Conservation (phyloP, 2,329 filamentous ascomycete species). For the Aspergillus fumigatiaffinis region DNA sequence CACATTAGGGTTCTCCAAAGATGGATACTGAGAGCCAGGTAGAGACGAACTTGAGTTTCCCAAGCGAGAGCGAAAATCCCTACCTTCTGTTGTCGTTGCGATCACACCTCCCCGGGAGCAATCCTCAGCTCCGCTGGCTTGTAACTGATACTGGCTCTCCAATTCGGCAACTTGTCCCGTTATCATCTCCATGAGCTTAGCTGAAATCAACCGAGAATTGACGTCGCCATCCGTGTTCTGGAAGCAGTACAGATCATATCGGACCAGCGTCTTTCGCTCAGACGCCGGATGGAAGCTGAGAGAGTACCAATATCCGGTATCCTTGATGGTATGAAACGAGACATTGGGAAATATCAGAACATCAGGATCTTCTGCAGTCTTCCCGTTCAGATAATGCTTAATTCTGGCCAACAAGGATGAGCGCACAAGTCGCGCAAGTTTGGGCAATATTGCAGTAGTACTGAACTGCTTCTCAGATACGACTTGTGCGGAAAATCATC, state of each 20-base stretch:
- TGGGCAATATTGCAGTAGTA: neutral
- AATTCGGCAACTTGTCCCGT: slow-evolving; percentile 3
- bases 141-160: slow-evolving; percentile 14
- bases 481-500: neutral
- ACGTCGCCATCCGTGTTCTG: neutral
- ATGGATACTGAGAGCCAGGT: neutral
- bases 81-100: neutral
- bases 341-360: slow-evolving; percentile 21
- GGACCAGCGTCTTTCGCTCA: slow-evolving; percentile 22
- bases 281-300: slow-evolving; percentile 26
- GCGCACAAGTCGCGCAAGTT: neutral
- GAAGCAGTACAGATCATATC: slow-evolving; percentile 27
- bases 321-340: slow-evolving; percentile 18
- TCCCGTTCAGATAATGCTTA: neutral
- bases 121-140: slow-evolving; percentile 2
- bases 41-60: neutral
- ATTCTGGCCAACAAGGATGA: neutral
- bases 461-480: slow-evolving; percentile 6
- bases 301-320: slow-evolving; percentile 17
- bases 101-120: neutral
- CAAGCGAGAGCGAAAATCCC: too few species aligned
- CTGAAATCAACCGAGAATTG: neutral
- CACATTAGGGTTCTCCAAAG: neutral
- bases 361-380: neutral
- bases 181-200: neutral